Conservation (phyloP, 495 filamentous ascomycete genomes). For the Podospora pseudocomata region DNA sequence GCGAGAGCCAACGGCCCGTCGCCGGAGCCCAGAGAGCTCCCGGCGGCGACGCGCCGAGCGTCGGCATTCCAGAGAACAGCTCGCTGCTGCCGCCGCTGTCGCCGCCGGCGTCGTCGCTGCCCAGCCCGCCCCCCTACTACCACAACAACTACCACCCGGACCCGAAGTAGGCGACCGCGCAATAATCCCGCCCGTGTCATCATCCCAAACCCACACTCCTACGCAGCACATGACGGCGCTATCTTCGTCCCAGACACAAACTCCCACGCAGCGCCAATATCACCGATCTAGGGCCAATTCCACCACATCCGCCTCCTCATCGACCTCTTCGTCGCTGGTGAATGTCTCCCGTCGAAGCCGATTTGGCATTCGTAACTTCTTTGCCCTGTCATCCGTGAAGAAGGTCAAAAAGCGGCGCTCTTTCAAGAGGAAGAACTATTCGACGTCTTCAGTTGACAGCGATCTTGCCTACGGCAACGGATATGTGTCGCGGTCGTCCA, state of each 20-base stretch:
- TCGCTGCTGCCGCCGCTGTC: slow-evolving; percentile 37
- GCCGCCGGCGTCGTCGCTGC: slow-evolving; percentile 24
- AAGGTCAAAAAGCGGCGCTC: slow-evolving; percentile 44
- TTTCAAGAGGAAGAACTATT: slow-evolving; percentile 45
- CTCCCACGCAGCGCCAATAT: slow-evolving; percentile 9
- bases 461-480: slow-evolving; percentile 55
- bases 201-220: slow-evolving; percentile 35
- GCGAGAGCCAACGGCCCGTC: slow-evolving; percentile 39
- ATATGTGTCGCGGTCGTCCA: slow-evolving; percentile 43
- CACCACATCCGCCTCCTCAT: slow-evolving; percentile 38
- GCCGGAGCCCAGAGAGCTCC: slow-evolving; percentile 48
- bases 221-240: neutral
- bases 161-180: neutral
- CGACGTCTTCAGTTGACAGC: slow-evolving; percentile 47
- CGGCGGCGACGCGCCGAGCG: slow-evolving; percentile 47
- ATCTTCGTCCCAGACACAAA: slow-evolving; percentile 33
- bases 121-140: slow-evolving; percentile 26
- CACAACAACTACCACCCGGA: neutral
- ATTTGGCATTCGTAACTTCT: slow-evolving; percentile 44
- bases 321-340: slow-evolving; percentile 45
- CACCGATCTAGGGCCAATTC: slow-evolving; percentile 33
- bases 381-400: slow-evolving; percentile 37
- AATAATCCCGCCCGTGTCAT: slow-evolving; percentile 1
- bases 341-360: slow-evolving; percentile 44
- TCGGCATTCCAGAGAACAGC: slow-evolving; percentile 45